Evolutionary conservation across 768 basidiomycete genomes (phyloP), one percentile per base, ranked within the genome.

Genomic region (Auricularia sp.): DNA sequence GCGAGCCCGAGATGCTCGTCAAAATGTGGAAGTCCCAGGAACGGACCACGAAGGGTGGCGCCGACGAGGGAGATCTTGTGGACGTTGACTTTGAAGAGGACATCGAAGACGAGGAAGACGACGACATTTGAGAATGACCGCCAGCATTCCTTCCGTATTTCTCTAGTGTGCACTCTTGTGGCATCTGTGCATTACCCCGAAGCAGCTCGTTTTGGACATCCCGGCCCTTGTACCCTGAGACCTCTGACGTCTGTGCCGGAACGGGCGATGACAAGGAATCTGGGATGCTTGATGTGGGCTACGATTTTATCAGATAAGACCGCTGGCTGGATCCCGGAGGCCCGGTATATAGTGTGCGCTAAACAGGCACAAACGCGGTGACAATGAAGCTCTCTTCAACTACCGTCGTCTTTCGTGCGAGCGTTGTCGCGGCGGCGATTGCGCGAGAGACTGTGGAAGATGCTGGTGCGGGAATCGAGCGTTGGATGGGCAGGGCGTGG

Each of bases 11-110:
- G 21, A 86, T 90, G 71, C 77, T 95, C 61, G 88, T 83, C 8
- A 78, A 80, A 13, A 82, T 94, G 73, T 94, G 85, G 74, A 77
- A 78, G 63, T 78, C 79, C 51, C 91, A 94, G 73, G 81, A 85
- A 62, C 78, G 74, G 18, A 75, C 74, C 58, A 76, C 74, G 10
- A 71, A 64, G 6, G 74, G 71, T 42, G 81, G 77, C 3, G 78
- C 78, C 7, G 86, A 86, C 68, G 85, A 84, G 36, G 84, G 81
- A 11, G 86, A 88, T 24, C 75, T 88, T 3, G 69, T 87, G 36
- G 89, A 90, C 70, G 75, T 79, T 59, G 81, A 81, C 47, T 66
- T 70, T 47, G 70, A 67, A 18, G 72, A 73, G 18, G 73, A 67
- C 65, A 74, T 67, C 64, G 70, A 71, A 33, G 75, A 69, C 62